Conservation (phyloP, 2,329 filamentous ascomycete species). For the Ascochyta koolunga region DNA sequence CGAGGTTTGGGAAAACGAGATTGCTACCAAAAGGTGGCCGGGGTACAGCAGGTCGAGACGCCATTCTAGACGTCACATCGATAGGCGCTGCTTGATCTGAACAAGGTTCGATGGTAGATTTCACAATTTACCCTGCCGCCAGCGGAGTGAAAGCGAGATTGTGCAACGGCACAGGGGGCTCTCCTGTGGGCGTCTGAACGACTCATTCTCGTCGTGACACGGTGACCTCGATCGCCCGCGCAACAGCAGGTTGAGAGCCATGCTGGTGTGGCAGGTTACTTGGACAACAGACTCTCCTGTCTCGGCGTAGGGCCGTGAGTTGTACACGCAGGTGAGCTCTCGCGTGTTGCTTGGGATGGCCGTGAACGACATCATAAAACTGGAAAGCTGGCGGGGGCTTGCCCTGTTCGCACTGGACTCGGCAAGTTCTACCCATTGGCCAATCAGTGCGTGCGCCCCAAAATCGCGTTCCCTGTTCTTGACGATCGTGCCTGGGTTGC, state of each 20-base stretch:
- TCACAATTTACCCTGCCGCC: constrained; percentile 19
- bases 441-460: constrained; percentile 15
- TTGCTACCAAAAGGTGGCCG: constrained; percentile 12
- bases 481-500: constrained; percentile 23
- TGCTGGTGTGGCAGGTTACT: constrained; percentile 20
- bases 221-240: constrained; percentile 5
- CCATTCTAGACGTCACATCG: constrained; percentile 22
- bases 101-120: constrained; percentile 28
- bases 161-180: constrained; percentile 15
- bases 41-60: constrained; percentile 9
- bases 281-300: constrained; percentile 7
- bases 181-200: constrained; percentile 8
- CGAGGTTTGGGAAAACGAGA: constrained; percentile 18
- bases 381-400: constrained; percentile 11
- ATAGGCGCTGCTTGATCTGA: constrained; percentile 20
- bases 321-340: constrained; percentile 27
- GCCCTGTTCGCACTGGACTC: constrained; percentile 7
- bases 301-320: constrained; percentile 14
- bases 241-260: constrained; percentile 2
- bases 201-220: constrained; percentile 12
- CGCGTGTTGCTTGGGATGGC: background rate
- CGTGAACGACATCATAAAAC: constrained; percentile 29
- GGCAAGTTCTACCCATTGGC: constrained; percentile 17
- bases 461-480: constrained; percentile 19
- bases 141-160: constrained; percentile 6